Conservation (phyloP, 2,329 filamentous ascomycete species). For the Talaromyces sp. region DNA sequence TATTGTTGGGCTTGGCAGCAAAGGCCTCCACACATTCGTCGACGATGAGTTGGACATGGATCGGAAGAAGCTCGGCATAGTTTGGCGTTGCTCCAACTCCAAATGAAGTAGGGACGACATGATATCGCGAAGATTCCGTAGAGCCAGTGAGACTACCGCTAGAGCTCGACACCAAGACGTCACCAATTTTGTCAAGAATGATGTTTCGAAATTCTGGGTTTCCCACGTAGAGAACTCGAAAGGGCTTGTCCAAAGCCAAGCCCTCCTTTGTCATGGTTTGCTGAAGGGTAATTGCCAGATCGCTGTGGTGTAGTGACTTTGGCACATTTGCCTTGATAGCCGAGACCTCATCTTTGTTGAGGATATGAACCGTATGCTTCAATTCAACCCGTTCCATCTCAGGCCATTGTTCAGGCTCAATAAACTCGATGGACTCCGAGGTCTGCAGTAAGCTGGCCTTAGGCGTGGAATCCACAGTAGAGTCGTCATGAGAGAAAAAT, state of each 20-base stretch:
- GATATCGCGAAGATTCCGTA: conserved; percentile 39
- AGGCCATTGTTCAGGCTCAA: conserved; percentile 36
- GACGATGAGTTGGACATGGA: conserved; percentile 42
- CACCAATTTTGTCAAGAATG: conserved; percentile 43
- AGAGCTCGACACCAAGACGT: conserved; percentile 39
- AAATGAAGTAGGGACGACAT: conserved; percentile 44
- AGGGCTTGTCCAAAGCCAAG: conserved; percentile 37
- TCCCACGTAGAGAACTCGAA: conserved; percentile 40
- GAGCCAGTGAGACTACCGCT: conserved; percentile 26
- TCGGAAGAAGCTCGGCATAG: conserved; percentile 44
- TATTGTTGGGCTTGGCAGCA: conserved; percentile 23
- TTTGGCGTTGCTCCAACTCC: conserved; percentile 39
- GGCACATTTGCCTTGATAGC: conserved; percentile 24
- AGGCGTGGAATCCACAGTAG: conserved; percentile 30
- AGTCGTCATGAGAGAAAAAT: conserved; percentile 21
- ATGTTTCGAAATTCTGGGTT: conserved; percentile 32
- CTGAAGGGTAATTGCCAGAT: conserved; percentile 35
- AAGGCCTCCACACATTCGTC: conserved; percentile 39
- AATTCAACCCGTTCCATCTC: conserved; percentile 34
- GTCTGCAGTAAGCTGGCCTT: conserved; percentile 26
- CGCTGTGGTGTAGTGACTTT: conserved; percentile 21
- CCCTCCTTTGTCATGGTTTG: conserved; percentile 38
- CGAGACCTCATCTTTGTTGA: conserved; percentile 24
- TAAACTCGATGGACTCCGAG: conserved; percentile 36
- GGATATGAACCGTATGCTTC: conserved; percentile 36